Conservation (phyloP, 345 rosid species). For the Mangifera indica region DNA sequence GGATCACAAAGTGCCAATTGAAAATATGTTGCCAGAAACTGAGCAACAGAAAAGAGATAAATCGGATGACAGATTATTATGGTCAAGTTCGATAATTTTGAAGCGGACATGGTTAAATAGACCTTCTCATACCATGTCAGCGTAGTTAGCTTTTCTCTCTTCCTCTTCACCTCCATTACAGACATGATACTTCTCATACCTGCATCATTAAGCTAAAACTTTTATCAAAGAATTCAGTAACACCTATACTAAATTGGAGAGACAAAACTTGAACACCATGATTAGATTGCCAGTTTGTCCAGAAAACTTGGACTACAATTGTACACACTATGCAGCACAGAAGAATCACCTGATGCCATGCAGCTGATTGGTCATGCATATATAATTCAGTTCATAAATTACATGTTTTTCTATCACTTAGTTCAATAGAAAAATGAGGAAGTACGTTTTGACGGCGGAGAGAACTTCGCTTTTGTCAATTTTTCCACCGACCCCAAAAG, state of each 20-base stretch:
- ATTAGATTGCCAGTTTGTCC: no score
- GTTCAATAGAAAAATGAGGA: no score
- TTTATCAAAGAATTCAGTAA: slow-evolving; percentile 4
- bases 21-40: background rate
- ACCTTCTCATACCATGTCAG: slow-evolving; percentile 71
- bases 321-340: no score
- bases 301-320: background rate
- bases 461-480: slow-evolving; percentile 73
- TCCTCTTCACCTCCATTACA: slow-evolving; percentile 85
- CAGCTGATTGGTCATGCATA: background rate
- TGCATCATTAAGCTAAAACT: slow-evolving; percentile 30
- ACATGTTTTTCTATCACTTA: background rate
- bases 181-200: slow-evolving; percentile 93
- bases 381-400: background rate
- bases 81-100: background rate
- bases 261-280: background rate
- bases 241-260: background rate
- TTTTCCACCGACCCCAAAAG: slow-evolving; percentile 86
- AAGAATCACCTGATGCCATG: background rate
- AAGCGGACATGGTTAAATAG: background rate
- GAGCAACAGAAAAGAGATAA: background rate
- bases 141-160: slow-evolving; percentile 78
- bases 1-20: background rate
- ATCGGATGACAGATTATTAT: background rate
- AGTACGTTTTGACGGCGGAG: slow-evolving; percentile 83